Percentiles rank a stretch among this genome's conserved stretches.
Conservation (phyloP, 2,329 filamentous ascomycete species). For the Ophiobolus disseminans region DNA sequence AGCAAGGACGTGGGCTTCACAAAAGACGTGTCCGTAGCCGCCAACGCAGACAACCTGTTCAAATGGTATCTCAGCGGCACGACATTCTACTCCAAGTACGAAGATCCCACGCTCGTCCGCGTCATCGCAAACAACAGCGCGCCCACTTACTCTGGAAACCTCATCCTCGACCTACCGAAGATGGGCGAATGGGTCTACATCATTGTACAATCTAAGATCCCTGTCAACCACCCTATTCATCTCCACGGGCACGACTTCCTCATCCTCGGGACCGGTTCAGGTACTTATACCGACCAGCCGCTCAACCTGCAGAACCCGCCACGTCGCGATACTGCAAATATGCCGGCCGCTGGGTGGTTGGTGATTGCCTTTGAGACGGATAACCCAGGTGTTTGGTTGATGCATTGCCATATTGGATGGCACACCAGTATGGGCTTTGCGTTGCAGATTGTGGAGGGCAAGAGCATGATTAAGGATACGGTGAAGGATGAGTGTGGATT, state of each 20-base stretch:
- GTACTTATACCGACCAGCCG: constrained; percentile 25
- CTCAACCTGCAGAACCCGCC: constrained; percentile 32
- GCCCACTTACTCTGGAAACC: constrained; percentile 37
- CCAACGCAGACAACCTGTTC: constrained; percentile 44
- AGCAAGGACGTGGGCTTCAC: constrained; percentile 28
- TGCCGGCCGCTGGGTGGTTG: constrained; percentile 41
- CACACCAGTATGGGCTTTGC: constrained; percentile 55
- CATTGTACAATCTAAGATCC: constrained; percentile 45
- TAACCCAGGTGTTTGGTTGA: constrained; percentile 57
- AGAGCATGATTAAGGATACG: constrained; percentile 17
- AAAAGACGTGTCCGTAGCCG: constrained; percentile 38
- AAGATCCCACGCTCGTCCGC: constrained; percentile 47
- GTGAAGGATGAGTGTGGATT: constrained; percentile 22
- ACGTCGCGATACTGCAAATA: constrained; percentile 36
- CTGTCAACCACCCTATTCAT: constrained; percentile 48
- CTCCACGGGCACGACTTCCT: constrained; percentile 63
- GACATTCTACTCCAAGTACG: constrained; percentile 46
- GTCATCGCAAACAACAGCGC: constrained; percentile 42
- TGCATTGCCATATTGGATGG: constrained; percentile 49
- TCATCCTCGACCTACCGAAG: constrained; percentile 42
- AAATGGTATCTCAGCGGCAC: constrained; percentile 50
- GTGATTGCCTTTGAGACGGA: constrained; percentile 61
- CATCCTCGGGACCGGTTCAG: constrained; percentile 52
- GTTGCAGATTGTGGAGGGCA: constrained; percentile 58
- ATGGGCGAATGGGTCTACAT: constrained; percentile 49